Conservation (phyloP, 2,329 filamentous ascomycete genomes). For the Pseudopithomyces maydicus region DNA sequence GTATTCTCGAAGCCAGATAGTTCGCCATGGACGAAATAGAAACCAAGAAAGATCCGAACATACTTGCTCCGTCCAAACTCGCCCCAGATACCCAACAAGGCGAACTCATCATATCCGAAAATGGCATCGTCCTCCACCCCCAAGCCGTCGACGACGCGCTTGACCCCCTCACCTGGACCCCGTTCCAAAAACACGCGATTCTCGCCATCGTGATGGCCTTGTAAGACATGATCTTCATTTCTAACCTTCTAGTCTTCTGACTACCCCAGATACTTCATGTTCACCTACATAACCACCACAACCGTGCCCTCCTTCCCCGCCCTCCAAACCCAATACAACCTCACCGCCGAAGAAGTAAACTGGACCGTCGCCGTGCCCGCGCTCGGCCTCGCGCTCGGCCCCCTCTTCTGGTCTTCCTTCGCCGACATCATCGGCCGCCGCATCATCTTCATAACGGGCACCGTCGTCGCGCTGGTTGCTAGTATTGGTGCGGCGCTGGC, state of each 20-base stretch:
- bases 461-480: neutral
- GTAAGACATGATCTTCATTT: neutral
- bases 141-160: conserved; percentile 3
- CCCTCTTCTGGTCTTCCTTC: conserved; percentile 2
- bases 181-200: conserved; percentile 4
- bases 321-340: conserved; percentile 2
- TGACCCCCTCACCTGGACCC: conserved; percentile 4
- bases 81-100: neutral
- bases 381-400: neutral
- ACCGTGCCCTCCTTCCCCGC: conserved; percentile 3
- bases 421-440: conserved; percentile 5
- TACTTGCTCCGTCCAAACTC: neutral
- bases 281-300: conserved; percentile 7
- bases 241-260: no score
- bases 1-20: no score
- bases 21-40: neutral
- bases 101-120: neutral
- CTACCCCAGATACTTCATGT: conserved; percentile 6
- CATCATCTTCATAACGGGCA: conserved; percentile 1
- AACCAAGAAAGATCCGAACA: neutral
- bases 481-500: conserved; percentile 5
- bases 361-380: conserved; percentile 4
- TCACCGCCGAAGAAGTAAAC: conserved; percentile 3
- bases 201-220: conserved; percentile 5
- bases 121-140: neutral